These are phyloP conservation scores for Eimeria mitis DNA, from an alignment of 169 alveolate genomes.

Conservation along the genomic window DNA sequence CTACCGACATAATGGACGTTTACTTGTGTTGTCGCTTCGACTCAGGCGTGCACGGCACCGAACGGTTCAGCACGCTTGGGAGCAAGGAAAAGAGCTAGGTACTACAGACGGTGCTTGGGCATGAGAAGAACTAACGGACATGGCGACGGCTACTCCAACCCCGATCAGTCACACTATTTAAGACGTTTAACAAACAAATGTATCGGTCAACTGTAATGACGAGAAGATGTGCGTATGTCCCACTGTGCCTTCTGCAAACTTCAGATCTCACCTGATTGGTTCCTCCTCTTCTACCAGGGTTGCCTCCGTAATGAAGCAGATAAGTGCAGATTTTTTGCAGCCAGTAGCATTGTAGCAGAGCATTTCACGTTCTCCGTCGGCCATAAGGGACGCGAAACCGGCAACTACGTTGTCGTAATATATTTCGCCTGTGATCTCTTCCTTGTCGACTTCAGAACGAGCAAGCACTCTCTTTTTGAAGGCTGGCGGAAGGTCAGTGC, in stretches of 20 bases:
- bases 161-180: neutral
- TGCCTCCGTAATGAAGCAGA: conserved; percentile 12
- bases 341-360: conserved; percentile 47
- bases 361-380: conserved; percentile 31
- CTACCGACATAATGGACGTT: neutral
- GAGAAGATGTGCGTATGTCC: neutral
- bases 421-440: neutral
- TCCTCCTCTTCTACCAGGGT: neutral
- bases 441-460: neutral
- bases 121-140: neutral
- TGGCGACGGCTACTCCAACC: neutral
- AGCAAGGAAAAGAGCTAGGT: neutral
- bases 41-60: neutral
- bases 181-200: neutral
- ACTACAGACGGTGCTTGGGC: neutral
- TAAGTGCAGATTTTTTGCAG: conserved; percentile 4
- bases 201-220: neutral
- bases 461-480: neutral
- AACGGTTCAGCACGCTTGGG: neutral
- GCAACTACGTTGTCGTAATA: conserved; percentile 44
- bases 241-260: neutral
- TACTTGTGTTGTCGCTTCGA: neutral
- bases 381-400: conserved; percentile 36
- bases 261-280: conserved; percentile 35
- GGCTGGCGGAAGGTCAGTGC: conserved; percentile 17